Conservation (phyloP, 2,329 filamentous ascomycete genomes). For the Gaeumannomyces tritici region DNA sequence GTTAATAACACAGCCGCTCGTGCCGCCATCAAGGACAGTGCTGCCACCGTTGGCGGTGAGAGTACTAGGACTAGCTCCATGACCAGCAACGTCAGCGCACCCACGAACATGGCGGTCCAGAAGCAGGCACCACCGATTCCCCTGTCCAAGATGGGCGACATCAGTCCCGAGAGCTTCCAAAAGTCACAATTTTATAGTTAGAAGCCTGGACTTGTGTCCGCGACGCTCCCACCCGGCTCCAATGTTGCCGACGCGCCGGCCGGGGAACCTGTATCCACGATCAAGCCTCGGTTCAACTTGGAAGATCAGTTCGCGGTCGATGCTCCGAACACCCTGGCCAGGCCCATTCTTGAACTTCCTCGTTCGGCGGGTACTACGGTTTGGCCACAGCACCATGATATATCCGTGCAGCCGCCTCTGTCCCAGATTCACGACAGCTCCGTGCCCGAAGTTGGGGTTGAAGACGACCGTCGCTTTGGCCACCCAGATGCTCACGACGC, state of each 20-base stretch:
- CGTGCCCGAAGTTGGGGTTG: no score
- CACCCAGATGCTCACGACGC: not conserved
- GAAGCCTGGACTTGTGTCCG: not conserved
- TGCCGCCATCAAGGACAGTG: constrained; percentile 31
- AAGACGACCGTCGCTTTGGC: no score
- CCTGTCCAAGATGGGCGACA: constrained; percentile 38
- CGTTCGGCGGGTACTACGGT: no score
- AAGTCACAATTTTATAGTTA: constrained; percentile 50
- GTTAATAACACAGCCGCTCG: not conserved
- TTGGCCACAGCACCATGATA: no score
- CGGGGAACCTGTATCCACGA: no score
- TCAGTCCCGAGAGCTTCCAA: constrained; percentile 45
- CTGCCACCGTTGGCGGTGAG: constrained; percentile 31
- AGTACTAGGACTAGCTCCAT: constrained; percentile 38
- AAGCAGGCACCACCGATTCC: constrained; percentile 13
- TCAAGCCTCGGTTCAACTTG: not conserved
- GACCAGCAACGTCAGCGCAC: constrained; percentile 29
- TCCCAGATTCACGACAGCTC: no score
- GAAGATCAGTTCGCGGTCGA: not conserved
- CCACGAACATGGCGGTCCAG: constrained; percentile 11
- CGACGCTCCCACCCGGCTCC: not conserved
- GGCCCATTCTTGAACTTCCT: no score
- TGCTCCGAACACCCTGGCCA: not conserved
- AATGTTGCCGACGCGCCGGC: no score
- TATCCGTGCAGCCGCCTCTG: no score